Evolutionary conservation across 169 alveolate genomes (phyloP).

Genomic region (Cryptosporidium canis): DNA sequence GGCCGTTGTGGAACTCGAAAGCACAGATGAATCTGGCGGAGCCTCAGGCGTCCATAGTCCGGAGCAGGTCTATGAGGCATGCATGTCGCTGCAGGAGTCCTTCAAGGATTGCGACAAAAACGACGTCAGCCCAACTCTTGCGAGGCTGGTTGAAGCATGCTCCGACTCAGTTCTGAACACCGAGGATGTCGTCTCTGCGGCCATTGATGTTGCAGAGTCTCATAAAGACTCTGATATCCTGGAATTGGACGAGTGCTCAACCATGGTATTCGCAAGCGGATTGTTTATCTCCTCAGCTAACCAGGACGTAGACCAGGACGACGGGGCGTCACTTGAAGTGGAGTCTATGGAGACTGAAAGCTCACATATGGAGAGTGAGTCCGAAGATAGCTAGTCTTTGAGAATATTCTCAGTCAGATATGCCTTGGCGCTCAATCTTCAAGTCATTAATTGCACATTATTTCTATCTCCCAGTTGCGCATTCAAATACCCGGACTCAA

Average conservation of each 20-base stretch:
- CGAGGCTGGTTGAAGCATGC: background rate
- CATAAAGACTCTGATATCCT: background rate
- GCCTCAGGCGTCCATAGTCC: background rate
- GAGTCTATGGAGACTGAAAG: slow-evolving; percentile 42
- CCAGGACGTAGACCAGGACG: background rate
- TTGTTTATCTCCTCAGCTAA: background rate
- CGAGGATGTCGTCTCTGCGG: background rate
- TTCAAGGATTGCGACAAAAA: slow-evolving; percentile 19
- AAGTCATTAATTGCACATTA: slow-evolving; percentile 1
- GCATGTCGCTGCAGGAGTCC: slow-evolving; percentile 26
- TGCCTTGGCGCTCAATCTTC: background rate
- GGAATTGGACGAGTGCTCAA: slow-evolving; percentile 1
- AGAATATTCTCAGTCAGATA: background rate
- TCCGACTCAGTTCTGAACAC: background rate
- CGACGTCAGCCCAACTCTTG: background rate
- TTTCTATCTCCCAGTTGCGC: background rate
- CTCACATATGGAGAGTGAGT: background rate
- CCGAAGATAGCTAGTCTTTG: background rate
- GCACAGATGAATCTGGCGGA: background rate
- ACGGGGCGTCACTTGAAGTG: slow-evolving; percentile 5
- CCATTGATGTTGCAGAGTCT: background rate
- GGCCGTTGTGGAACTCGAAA: slow-evolving; percentile 11
- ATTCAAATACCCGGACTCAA: background rate
- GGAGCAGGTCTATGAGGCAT: slow-evolving; percentile 44
- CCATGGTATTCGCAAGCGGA: slow-evolving; percentile 23